Evolutionary conservation across 495 filamentous ascomycete species (phyloP).

Genomic region (Alectoria sarmentosa): DNA sequence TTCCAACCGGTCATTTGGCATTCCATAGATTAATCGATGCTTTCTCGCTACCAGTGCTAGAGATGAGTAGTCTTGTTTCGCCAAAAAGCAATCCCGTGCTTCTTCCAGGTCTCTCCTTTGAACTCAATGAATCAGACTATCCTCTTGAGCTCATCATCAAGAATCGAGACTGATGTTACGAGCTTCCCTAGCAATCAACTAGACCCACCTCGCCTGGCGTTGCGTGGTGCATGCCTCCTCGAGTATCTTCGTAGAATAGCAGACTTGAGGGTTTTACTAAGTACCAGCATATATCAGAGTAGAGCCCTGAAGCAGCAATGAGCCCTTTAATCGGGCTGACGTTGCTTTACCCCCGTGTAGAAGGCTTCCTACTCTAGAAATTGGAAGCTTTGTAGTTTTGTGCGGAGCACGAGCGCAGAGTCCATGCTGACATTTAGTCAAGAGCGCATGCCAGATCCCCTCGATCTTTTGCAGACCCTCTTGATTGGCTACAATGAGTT

Average conservation of each 20-base stretch:
- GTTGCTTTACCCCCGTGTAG: not conserved
- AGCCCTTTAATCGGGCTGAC: not conserved
- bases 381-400: too few relatives aligned
- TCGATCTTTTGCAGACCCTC: not conserved
- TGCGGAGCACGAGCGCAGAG: not conserved
- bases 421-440: not conserved
- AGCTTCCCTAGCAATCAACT: not conserved
- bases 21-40: too few relatives aligned
- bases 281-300: not conserved
- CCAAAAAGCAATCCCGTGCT: not conserved
- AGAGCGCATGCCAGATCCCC: not conserved
- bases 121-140: not conserved
- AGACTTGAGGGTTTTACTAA: not conserved
- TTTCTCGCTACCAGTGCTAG: too few relatives aligned
- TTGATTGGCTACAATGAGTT: too few relatives aligned
- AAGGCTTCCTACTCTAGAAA: not conserved
- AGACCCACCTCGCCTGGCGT: not conserved
- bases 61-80: not conserved
- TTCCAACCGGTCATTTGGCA: too few relatives aligned
- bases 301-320: not conserved
- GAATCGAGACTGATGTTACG: not conserved
- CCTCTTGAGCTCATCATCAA: not conserved
- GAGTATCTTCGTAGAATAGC: not conserved
- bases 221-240: not conserved
- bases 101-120: not conserved